Evolutionary conservation across 176 grass and related monocot genomes (phyloP), one percentile per base, ranked within the genome.

Genomic region (Oryza nivara): DNA sequence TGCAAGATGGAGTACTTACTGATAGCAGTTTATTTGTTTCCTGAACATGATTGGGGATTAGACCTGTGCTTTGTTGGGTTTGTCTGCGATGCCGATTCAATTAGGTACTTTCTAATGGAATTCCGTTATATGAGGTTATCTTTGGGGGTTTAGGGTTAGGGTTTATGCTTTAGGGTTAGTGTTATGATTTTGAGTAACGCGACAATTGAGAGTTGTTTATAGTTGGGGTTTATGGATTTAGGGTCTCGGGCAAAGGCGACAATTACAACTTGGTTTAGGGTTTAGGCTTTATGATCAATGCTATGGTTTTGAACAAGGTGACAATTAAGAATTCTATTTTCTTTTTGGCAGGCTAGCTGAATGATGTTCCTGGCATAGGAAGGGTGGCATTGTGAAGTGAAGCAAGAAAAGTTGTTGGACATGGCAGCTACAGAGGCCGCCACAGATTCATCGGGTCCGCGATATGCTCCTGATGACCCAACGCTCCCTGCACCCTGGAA

Each of bases 401-500:
- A 30, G 38, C 30, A 14, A 46, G 36, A 72, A 36, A 56, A 65
- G 6, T 40, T 20, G 26, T 49, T 56, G 38, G 38, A 26, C 8
- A 95, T 96, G 91, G 91, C 89, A 72, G 86, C 89, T 19, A 43
- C 82, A 16, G 93, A 94, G 51, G 73, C 91, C 11, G 83, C 81
- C 6, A 14, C 79, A 8, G 95, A 88, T 71, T 60, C 87, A 4
- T 80, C 65, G 0, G 91, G 91, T 20, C 96, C 96, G 12, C 96
- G 90, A 3, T 99, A 92, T 43, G 96, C 93, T 36, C 91, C 93
- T 10, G 96, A 96, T 3, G 96, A 99, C 78, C 96, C 93, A 4
- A 96, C 89, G 2, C 86, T 99, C 11, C 96, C 93, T 0, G 85
- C 83, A 16, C 96, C 96, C 0, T 99, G 96, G 96, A 99, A 96